Evolutionary conservation across 495 filamentous ascomycete species (phyloP), one percentile per base, ranked within the genome.

Genomic region (Aspergillus conjunctus): DNA sequence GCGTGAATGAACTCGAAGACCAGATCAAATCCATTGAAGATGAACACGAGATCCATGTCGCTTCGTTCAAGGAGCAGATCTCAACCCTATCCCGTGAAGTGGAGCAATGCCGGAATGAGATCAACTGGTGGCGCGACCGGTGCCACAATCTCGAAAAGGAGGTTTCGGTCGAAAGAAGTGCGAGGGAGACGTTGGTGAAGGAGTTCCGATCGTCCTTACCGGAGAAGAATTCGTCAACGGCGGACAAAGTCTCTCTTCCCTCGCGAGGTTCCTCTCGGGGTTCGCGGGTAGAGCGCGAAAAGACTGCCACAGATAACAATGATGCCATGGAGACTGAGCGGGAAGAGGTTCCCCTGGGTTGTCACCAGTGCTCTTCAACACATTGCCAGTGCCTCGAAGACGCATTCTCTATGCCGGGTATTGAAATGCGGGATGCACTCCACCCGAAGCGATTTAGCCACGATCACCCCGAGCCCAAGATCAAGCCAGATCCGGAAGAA

Each of bases 1-100:
- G 88, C 21, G 91, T 95, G 4, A 89, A 88, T 45, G 92, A 95
- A 71, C 79, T 95, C 21, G 92, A 95, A 71, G 90, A 95, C 60
- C 85, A 91, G 68, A 82, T 94, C 22, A 89, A 90, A 48, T 81
- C 89, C 43, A 79, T 82, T 43, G 81, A 85, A 61, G 76, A 82
- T 49, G 78, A 81, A 14, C 73, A 83, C 56, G 75, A 78, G n/a
- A 67, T 68, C 17, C 76, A 79, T 46, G 66, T 78, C 31, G 65
- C 73, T 6, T 69, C 72, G 8, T 70, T 85, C 46, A 71, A 73
- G 46, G 77, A 73, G 26, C 74, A 80, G 56, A 81, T 87, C 18
- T 60, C 67, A 30, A 78, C 68, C 33, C 72, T 86, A 9, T 72
- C 76, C 10, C 82, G 87, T 21, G 78, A 82, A 49, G 73, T 84